These are phyloP conservation scores for Phycomyces blakesleeanus DNA, from an alignment of 192 early-diverging fungal species.

Conservation along the genomic window DNA sequence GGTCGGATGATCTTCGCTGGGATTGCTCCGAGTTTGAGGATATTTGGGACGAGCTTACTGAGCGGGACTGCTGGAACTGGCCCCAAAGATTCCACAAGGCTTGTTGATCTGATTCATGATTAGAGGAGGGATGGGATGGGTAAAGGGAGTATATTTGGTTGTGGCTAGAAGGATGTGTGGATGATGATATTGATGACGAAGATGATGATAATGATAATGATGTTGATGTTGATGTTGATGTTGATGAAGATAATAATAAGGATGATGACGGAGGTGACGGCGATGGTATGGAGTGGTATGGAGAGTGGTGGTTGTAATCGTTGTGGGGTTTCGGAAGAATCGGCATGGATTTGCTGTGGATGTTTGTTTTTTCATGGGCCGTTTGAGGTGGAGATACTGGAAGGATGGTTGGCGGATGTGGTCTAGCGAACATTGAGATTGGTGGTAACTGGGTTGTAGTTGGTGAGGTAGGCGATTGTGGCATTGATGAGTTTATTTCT, in stretches of 20 bases:
- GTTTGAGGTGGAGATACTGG: not conserved
- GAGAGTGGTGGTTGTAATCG: constrained; percentile 1
- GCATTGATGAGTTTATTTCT: not conserved
- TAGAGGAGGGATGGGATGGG: no score
- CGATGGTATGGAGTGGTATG: constrained; percentile 9
- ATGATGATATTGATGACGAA: no score
- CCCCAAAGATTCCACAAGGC: no score
- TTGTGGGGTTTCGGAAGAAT: constrained; percentile 8
- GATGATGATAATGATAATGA: not conserved
- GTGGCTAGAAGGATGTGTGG: not conserved
- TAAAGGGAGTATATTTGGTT: no score
- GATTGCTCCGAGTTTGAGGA: no score
- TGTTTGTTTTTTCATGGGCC: not conserved
- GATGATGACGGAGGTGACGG: constrained; percentile 9
- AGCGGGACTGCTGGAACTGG: no score
- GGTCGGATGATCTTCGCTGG: not conserved
- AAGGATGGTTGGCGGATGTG: constrained; percentile 2
- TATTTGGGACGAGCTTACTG: no score
- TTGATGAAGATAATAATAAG: constrained; percentile 8
- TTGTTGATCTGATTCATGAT: no score
- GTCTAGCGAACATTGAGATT: constrained; percentile 14
- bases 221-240: not conserved
- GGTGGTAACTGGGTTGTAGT: constrained; percentile 23
- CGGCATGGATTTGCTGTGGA: not conserved
- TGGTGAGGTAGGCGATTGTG: not conserved